Evolutionary conservation across 179 eudicot species (phyloP), one percentile per base, ranked within the genome.

Genomic region (Patellifolia procumbens): DNA sequence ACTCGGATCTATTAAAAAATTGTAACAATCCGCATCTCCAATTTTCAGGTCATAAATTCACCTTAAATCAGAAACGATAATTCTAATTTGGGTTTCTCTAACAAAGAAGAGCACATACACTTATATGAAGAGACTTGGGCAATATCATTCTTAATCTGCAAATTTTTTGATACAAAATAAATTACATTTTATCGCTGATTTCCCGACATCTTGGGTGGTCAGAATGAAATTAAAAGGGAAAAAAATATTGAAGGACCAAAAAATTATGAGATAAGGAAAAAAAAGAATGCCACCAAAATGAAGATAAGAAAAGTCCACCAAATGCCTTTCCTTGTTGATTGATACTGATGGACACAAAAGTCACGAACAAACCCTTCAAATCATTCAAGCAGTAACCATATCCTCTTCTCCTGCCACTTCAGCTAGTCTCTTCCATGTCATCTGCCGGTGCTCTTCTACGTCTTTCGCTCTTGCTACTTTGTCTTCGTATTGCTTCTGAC

Each of bases 371-470:
- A n/a, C n/a, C 51, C 37, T 29, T 20, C 17, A 74, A 60, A 65
- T 45, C 59, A 34, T 17, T 85, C 76, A 85, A 55, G 76, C 55
- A 17, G 85, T 81, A 58, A 75, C 73, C 88, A 83, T 83, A 59
- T 75, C 82, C 51, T 83, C 88, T 58, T 83, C 88, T 58, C 86
- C 88, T 5, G 88, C 88, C 34, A 66, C 86, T 73, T 85, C 85
- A 28, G 87, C 86, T 29, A 89, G 85, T 83, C 78, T 89, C 73
- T 78, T 85, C 92, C 92, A 89, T 8, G 75, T 80, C 72, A 77
- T 52, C 45, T 77, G 82, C 56, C 92, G 85, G 52, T 81, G 82
- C 58, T 85, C 88, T 77, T 85, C 86, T 62, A 84, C 71, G 58
- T 87, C 85, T 61, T 70, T 73, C 1, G 87, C 85, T 64, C 66